Base-by-base conservation (phyloP, 192 early-diverging fungal genomes). In the Rhizophagus prolifer region DNA sequence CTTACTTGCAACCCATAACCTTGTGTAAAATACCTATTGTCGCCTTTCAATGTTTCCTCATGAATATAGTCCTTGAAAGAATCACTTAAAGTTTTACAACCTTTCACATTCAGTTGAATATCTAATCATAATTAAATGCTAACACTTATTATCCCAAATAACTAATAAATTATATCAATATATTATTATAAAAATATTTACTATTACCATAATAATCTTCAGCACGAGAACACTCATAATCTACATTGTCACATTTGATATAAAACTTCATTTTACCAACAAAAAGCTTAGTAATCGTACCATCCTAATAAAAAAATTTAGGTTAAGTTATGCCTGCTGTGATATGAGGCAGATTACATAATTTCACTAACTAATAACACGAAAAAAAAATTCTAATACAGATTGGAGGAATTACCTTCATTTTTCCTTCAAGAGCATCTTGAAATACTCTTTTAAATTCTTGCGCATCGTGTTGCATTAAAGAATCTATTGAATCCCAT, bases 391-490 rank as follows among this genome's bases (percentile, higher is more conserved):
- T 10, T 2, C 19, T 13, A 21, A 58, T 14, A 12, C 44, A 10
- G 34, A 3, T 16, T 58, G 54, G 38, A 46, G 28, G 3, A 34
- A 14, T 34, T 69, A 92, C 94, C 91, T 98, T 96, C 97, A 99
- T 99, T 84, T 98, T 97, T 25, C 83, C 90, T 84, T 98, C 98
- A 54, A 99, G 82, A 82, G 95, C 96, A 81, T 99, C 97, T 82
- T 97, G 96, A 62, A 99, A 85, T 14, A 98, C 95, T 63, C 98
- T 89, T 82, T 97, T 97, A 79, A 99, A 96, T 82, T 98, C 97
- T 81, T 98, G 96, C 21, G 98, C 94, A 83, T 99, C 98, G 79
- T 99, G 98, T 85, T 99, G 97, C 89, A 91, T 92, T 76, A 98
- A 99, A 26, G 94, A 91, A 46, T 98, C 98, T 46, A 92, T 70